phyloP scores from a whole-genome alignment of 164 flowering plant genomes.

The Protea cynaroides region DNA sequence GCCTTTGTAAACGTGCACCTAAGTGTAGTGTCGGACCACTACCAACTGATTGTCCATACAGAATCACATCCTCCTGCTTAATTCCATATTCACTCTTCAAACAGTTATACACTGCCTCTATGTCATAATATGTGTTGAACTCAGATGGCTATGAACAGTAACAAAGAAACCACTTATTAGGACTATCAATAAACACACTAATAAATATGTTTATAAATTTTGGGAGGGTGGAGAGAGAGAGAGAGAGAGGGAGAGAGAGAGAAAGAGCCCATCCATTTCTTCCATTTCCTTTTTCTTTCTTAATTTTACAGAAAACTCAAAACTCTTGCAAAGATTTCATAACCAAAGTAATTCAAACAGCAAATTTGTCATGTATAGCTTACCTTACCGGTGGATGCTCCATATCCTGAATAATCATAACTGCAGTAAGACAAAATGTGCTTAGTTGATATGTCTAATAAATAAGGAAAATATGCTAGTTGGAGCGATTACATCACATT shows the following conservation, averaged over 20 bases:
- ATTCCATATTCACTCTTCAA: constrained; percentile 70
- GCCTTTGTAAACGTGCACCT: constrained; percentile 53
- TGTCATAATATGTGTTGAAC: constrained; percentile 85
- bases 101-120: constrained; percentile 86
- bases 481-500: background rate
- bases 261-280: background rate
- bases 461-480: constrained; percentile 1
- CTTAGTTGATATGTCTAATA: constrained; percentile 4
- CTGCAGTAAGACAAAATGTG: constrained; percentile 34
- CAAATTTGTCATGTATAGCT: constrained; percentile 7
- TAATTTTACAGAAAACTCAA: background rate
- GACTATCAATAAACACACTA: background rate
- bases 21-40: constrained; percentile 91
- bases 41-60: constrained; percentile 95
- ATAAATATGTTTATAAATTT: background rate
- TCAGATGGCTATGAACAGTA: constrained; percentile 62
- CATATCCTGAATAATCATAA: constrained; percentile 95
- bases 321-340: background rate
- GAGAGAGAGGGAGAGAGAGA: background rate
- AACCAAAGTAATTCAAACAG: background rate
- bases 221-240: background rate
- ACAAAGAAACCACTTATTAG: constrained; percentile 1
- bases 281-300: background rate
- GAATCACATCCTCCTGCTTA: constrained; percentile 75
- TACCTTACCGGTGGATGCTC: constrained; percentile 94